A percentile compares a stretch with the other conserved stretches of the same genome.
Evolutionary conservation across 2,329 filamentous ascomycete genomes (phyloP).

Genomic region (Fusarium udum): DNA sequence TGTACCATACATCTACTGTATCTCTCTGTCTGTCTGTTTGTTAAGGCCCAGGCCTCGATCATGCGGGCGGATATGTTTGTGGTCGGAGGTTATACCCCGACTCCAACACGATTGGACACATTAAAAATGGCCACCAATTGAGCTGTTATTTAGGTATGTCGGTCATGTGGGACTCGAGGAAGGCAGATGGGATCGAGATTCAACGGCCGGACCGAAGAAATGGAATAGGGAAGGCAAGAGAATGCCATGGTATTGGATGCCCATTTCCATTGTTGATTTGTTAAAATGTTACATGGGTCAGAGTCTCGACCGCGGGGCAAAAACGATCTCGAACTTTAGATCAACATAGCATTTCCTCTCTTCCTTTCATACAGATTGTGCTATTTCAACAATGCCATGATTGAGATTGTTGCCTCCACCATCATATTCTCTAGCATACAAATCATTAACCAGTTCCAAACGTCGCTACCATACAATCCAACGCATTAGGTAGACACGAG

Average conservation of each 20-base stretch:
- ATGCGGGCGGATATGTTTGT: neutral
- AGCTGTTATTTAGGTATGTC: neutral
- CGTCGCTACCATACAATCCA: neutral
- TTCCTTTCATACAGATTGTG: neutral
- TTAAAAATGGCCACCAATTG: constrained; percentile 10
- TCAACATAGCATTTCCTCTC: constrained; percentile 13
- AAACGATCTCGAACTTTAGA: neutral
- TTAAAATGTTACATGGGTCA: neutral
- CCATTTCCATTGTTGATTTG: neutral
- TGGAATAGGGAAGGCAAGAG: neutral
- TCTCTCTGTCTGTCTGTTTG: neutral
- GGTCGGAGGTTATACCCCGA: constrained; percentile 23
- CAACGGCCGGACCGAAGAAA: constrained; percentile 7
- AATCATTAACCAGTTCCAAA: neutral
- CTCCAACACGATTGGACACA: constrained; percentile 4
- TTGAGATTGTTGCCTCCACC: neutral
- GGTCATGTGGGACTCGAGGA: constrained; percentile 12
- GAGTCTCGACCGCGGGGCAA: constrained; percentile 1
- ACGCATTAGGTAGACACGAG: neutral
- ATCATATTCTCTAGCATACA: neutral
- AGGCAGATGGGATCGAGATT: constrained; percentile 30
- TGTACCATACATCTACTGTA: neutral
- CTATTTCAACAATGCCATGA: constrained; percentile 15
- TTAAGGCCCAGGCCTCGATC: constrained; percentile 4
- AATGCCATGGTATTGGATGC: neutral